These are phyloP conservation scores for Pythium apleroticum DNA, from an alignment of 352 stramenopile genomes.

Conservation along the genomic window DNA sequence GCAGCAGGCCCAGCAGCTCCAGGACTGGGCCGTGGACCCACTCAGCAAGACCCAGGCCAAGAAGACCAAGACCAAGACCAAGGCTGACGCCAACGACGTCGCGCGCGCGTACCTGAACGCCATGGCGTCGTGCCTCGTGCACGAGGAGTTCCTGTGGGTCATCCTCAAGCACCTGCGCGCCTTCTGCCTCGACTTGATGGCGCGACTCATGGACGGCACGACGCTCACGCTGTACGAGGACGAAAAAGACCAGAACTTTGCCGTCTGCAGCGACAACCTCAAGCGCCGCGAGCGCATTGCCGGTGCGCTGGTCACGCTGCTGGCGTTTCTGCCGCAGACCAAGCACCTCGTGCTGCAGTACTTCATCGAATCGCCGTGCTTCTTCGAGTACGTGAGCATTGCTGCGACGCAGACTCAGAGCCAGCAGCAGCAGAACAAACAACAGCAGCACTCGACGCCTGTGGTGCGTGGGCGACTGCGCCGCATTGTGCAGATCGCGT, in stretches of 20 bases:
- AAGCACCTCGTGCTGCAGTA: conserved; percentile 62
- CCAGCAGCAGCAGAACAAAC: background rate
- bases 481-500: conserved; percentile 57
- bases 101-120: conserved; percentile 45
- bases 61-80: conserved; percentile 13
- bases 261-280: conserved; percentile 46
- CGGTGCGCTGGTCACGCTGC: conserved; percentile 49
- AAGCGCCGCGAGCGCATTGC: conserved; percentile 54
- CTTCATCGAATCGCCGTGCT: conserved; percentile 64
- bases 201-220: conserved; percentile 54
- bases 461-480: conserved; percentile 37
- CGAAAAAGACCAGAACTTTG: conserved; percentile 7
- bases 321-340: conserved; percentile 53
- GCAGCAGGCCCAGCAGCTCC: conserved; percentile 22
- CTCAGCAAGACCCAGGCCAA: conserved; percentile 4
- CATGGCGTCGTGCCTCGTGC: conserved; percentile 51
- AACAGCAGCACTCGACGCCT: conserved; percentile 38
- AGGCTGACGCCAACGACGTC: conserved; percentile 6
- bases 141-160: conserved; percentile 41
- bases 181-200: conserved; percentile 72
- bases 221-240: conserved; percentile 44
- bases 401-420: conserved; percentile 24
- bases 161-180: conserved; percentile 65
- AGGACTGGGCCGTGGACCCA: conserved; percentile 14
- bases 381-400: conserved; percentile 72